A percentile compares a stretch with the other conserved stretches of the same genome.
phyloP scores from a whole-genome alignment of 1,284 basidiomycete species.

The Golubevia pallescens region DNA sequence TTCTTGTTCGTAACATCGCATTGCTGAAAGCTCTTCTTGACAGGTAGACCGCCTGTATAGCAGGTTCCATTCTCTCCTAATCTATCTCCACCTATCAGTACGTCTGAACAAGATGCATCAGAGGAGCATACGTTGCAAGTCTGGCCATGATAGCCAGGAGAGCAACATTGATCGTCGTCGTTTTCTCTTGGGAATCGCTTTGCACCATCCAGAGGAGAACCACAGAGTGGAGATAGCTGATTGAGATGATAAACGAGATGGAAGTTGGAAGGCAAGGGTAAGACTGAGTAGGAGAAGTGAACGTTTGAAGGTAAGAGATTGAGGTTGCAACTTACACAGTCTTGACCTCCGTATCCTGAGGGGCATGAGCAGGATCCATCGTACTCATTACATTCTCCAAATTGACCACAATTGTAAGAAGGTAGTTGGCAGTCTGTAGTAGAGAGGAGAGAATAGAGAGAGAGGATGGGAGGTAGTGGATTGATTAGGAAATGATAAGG shows the following conservation, averaged over 20 bases:
- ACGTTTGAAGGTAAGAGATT: constrained; percentile 71
- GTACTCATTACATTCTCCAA: constrained; percentile 81
- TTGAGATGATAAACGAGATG: constrained; percentile 4
- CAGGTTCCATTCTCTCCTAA: constrained; percentile 80
- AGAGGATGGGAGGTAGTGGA: background rate
- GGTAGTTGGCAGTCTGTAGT: constrained; percentile 32
- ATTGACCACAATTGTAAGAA: constrained; percentile 64
- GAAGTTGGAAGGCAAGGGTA: background rate
- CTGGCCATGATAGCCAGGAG: constrained; percentile 12
- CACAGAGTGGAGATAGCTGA: constrained; percentile 73
- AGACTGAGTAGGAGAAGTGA: background rate
- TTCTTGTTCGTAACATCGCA: constrained; percentile 95
- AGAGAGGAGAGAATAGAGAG: background rate
- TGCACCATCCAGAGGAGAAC: constrained; percentile 85
- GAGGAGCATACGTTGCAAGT: constrained; percentile 28
- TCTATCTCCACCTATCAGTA: constrained; percentile 34
- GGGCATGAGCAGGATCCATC: constrained; percentile 91
- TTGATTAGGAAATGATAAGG: no score
- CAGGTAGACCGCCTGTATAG: constrained; percentile 86
- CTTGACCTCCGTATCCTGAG: constrained; percentile 86
- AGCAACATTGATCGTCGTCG: constrained; percentile 65
- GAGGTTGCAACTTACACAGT: constrained; percentile 79
- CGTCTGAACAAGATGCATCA: constrained; percentile 28
- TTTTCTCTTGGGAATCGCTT: constrained; percentile 76
- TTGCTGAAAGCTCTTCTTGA: constrained; percentile 93